A percentile compares a stretch with the other conserved stretches of the same genome.
phyloP scores from a whole-genome alignment of 345 rosid species.

The Citrus australasica region DNA sequence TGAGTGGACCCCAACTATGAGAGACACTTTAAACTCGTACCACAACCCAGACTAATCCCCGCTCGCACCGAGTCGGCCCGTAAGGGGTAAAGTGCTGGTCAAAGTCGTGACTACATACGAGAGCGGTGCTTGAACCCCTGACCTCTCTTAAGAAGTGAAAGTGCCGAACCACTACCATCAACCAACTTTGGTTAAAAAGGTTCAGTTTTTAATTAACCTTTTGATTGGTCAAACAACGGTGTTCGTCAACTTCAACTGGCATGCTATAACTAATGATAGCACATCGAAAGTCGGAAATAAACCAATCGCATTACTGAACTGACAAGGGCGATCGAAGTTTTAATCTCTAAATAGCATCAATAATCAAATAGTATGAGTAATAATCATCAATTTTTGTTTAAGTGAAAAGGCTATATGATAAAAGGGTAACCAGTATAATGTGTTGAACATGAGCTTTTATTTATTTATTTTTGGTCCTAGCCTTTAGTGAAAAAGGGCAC shows the following conservation, averaged over 20 bases:
- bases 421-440: background rate
- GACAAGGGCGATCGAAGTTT: background rate
- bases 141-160: too few relatives aligned
- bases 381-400: background rate
- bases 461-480: too few relatives aligned
- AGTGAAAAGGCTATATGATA: background rate
- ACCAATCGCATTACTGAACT: background rate
- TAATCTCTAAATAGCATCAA: background rate
- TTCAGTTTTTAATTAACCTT: background rate
- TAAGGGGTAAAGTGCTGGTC: too few relatives aligned
- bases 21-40: too few relatives aligned
- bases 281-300: background rate
- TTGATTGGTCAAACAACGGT: background rate
- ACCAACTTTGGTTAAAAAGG: background rate
- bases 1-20: rapidly evolving
- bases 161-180: too few relatives aligned
- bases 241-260: background rate
- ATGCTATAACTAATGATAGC: constrained; percentile 7
- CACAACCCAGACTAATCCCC: too few relatives aligned
- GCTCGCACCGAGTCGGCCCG: too few relatives aligned
- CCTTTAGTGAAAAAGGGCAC: background rate
- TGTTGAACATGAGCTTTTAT: too few relatives aligned
- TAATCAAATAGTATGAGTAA: background rate
- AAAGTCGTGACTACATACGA: too few relatives aligned
- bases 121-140: too few relatives aligned